Percentiles rank a stretch among this genome's conserved stretches.
Evolutionary conservation across 768 basidiomycete species (phyloP).

Genomic region (Tylopilus rubrobrunneus): DNA sequence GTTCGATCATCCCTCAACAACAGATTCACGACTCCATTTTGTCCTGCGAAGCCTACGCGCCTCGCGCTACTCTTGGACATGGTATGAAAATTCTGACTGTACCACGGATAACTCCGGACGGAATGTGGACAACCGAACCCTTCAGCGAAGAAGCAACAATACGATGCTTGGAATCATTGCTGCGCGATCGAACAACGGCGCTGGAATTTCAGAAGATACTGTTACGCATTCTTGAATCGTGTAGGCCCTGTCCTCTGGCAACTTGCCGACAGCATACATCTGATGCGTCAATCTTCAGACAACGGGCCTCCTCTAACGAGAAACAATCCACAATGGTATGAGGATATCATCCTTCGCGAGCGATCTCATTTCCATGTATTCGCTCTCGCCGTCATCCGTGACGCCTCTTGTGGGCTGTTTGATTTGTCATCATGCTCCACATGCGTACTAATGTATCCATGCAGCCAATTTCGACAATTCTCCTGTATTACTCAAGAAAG

Average conservation of each 20-base stretch:
- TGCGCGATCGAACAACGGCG: not conserved
- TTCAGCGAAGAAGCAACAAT: not conserved
- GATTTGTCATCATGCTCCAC: not conserved
- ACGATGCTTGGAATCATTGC: not conserved
- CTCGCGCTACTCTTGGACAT: not conserved
- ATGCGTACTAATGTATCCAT: not conserved
- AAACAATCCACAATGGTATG: not conserved
- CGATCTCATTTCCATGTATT: not conserved
- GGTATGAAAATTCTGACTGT: not conserved
- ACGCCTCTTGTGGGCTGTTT: not conserved
- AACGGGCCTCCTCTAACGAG: too few species aligned
- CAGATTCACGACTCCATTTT: not conserved
- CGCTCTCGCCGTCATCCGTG: not conserved
- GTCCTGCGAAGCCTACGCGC: not conserved
- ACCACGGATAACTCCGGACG: not conserved
- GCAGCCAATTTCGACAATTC: not conserved
- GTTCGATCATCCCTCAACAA: conserved; percentile 1
- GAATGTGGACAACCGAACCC: not conserved
- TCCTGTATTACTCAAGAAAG: not conserved
- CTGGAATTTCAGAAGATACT: conserved; percentile 1
- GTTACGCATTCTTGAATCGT: not conserved
- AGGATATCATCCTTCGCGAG: not conserved
- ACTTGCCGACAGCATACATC: not conserved
- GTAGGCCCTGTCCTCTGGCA: not conserved
- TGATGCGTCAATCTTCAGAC: too few species aligned